phyloP scores from a whole-genome alignment of 345 rosid genomes.

The Populus davidiana region DNA sequence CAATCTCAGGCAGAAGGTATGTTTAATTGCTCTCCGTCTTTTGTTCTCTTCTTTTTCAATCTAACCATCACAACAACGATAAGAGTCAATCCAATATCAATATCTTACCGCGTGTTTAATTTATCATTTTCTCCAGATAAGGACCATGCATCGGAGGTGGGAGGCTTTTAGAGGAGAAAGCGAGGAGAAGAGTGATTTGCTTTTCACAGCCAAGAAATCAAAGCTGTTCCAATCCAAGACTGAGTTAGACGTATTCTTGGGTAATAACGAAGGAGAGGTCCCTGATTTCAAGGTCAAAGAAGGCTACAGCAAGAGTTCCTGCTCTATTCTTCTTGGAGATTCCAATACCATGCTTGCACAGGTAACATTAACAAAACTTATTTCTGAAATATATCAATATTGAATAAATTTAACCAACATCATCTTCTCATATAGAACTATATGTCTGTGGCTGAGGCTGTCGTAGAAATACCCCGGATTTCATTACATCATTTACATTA shows the following conservation, averaged over 20 bases:
- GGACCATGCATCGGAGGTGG: constrained; percentile 43
- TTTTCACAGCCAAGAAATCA: constrained; percentile 38
- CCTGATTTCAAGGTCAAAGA: constrained; percentile 45
- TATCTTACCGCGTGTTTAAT: neutral
- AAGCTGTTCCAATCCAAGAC: constrained; percentile 20
- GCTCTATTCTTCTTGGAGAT: constrained; percentile 28
- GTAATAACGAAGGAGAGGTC: constrained; percentile 23
- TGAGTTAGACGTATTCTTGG: constrained; percentile 35
- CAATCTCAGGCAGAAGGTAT: constrained; percentile 43
- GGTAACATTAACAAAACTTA: constrained; percentile 13
- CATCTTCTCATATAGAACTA: neutral
- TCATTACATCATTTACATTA: too few relatives aligned
- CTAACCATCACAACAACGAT: too few relatives aligned
- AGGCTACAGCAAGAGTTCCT: constrained; percentile 31
- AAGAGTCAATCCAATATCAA: too few relatives aligned
- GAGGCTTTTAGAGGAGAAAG: constrained; percentile 33
- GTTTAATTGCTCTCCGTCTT: neutral
- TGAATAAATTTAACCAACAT: too few relatives aligned
- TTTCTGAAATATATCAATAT: too few relatives aligned
- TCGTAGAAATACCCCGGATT: too few relatives aligned
- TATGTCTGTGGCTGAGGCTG: too few relatives aligned
- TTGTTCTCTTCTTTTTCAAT: too few relatives aligned
- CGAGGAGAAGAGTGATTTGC: constrained; percentile 14
- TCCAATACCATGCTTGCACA: constrained; percentile 32
- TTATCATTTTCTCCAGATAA: constrained; percentile 13